phyloP scores from a whole-genome alignment of 306 rosid species.

The Quercus parvula region DNA sequence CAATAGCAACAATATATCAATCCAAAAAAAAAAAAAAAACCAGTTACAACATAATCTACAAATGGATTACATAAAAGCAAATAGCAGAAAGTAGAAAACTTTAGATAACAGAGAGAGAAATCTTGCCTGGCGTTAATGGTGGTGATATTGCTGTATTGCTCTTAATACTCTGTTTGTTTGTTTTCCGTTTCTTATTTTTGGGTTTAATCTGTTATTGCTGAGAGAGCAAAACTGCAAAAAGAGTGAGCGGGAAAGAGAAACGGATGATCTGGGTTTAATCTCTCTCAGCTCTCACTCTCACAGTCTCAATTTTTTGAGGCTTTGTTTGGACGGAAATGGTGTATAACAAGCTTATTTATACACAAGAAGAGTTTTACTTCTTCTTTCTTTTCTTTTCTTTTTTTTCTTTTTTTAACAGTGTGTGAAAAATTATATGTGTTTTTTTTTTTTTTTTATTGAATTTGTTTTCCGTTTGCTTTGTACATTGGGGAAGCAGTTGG shows the following conservation, averaged over 20 bases:
- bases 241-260: slow-evolving; percentile 17
- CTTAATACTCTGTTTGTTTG: neutral
- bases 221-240: neutral
- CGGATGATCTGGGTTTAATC: neutral
- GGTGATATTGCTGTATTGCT: slow-evolving; percentile 8
- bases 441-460: neutral
- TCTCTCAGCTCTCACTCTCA: neutral
- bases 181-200: neutral
- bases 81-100: neutral
- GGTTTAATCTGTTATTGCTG: neutral
- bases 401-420: neutral
- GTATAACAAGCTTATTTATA: neutral
- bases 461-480: neutral
- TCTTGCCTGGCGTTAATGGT: slow-evolving; percentile 34
- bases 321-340: slow-evolving; percentile 12
- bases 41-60: neutral
- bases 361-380: neutral
- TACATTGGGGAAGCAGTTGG: no score
- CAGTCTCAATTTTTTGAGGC: neutral
- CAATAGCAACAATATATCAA: neutral
- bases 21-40: no score
- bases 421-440: neutral
- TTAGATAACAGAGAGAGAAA: neutral
- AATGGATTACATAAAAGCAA: neutral
- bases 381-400: neutral